Base-by-base conservation (phyloP, 2,329 filamentous ascomycete genomes). In the Colletotrichum scovillei region DNA sequence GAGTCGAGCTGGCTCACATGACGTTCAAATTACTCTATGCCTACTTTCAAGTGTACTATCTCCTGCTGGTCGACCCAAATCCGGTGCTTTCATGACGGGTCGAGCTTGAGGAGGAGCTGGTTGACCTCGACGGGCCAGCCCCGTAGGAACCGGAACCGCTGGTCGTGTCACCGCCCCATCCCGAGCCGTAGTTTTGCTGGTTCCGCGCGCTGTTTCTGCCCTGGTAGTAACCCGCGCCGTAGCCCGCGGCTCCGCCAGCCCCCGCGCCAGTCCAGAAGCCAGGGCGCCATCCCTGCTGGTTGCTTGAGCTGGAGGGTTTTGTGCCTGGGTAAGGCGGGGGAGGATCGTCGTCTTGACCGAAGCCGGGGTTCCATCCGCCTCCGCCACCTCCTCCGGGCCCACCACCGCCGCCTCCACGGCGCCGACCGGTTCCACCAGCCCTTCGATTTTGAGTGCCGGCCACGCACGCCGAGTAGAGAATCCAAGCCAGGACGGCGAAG, bases 201-300 rank as follows among this genome's bases (percentile, higher is more conserved):
- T 74, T 76, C 75, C 70, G 70, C 32, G 46, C 69, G 75, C 76
- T 78, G 76, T 75, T 81, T 79, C 77, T 69, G 63, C 75, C 75
- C 30, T 74, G 63, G 55, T 63, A 73, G 55, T 82, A 88, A 0
- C 90, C 90, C 6, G 92, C 91, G 71, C 88, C 80, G 78, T 94
- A 94, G 1, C 87, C 91, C 3, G 92, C 93, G 1, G 93, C 92
- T 5, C 91, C 92, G 57, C 93, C 94, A 19, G 89, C 88, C 0
- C 89, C 87, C n/a, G 90, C 83, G 24, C 93, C 93, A 22, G 86
- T 89, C 93, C 93, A 95, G 82, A 95, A 95, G 1, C 93, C 93
- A 5, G 93, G 93, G 63, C 88, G 87, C 92, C 92, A 95, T 1
- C 86, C 86, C 74, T 89, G 81, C 72, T 82, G 79, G 24, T 52